phyloP scores from a whole-genome alignment of 2,329 filamentous ascomycete genomes.

The Penicillium griseofulvum region DNA sequence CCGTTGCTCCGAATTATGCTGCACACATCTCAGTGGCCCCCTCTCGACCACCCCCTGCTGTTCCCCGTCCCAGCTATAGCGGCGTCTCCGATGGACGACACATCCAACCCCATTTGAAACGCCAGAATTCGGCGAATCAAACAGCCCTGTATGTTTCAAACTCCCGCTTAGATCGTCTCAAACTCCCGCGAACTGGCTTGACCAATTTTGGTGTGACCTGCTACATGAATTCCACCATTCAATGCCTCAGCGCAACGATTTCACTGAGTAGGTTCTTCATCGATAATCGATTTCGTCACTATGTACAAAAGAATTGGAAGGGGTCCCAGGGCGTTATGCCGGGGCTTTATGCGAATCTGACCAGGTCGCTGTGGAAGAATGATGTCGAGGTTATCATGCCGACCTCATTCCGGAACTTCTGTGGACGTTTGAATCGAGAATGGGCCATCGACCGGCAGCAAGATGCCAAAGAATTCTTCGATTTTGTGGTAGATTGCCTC shows the following conservation, averaged over 20 bases:
- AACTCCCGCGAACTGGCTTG: conserved; percentile 68
- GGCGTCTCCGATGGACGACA: conserved; percentile 66
- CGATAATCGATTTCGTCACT: conserved; percentile 59
- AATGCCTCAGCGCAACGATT: conserved; percentile 73
- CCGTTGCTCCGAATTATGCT: conserved; percentile 35
- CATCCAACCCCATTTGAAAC: conserved; percentile 43
- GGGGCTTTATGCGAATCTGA: conserved; percentile 60
- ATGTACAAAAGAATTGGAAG: conserved; percentile 64
- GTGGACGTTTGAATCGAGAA: conserved; percentile 60
- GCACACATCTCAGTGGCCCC: conserved; percentile 57
- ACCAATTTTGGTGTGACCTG: conserved; percentile 80
- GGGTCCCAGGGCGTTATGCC: conserved; percentile 63
- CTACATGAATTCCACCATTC: conserved; percentile 88
- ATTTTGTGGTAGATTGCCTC: conserved; percentile 75
- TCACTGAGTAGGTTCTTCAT: conserved; percentile 62
- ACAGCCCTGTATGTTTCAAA: conserved; percentile 44
- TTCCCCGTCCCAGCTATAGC: conserved; percentile 72
- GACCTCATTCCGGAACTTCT: conserved; percentile 65
- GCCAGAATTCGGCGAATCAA: conserved; percentile 46
- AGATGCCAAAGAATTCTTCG: conserved; percentile 86
- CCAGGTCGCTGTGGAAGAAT: conserved; percentile 62
- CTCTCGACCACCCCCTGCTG: conserved; percentile 64
- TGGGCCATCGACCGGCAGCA: conserved; percentile 79
- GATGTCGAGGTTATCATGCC: conserved; percentile 53
- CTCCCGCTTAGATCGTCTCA: conserved; percentile 45